Base-by-base conservation (phyloP, 139 green algal species). In the Chlorella sp. region DNA sequence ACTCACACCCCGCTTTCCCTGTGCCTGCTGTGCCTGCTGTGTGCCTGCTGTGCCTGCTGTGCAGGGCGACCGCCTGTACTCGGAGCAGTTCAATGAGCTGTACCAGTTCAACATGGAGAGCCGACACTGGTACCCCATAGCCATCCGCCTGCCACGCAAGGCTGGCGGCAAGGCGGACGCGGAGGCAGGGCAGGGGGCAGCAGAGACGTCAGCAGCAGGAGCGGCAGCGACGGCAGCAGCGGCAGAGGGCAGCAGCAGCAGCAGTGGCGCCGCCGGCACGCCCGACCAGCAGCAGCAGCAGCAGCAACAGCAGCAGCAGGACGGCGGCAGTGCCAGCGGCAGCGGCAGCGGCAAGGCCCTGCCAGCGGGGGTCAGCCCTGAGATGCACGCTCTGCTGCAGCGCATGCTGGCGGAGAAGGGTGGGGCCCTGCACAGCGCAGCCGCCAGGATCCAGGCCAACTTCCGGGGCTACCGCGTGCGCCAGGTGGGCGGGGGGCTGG, bases 401-500 rank as follows among this genome's bases (percentile, higher is more conserved):
- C 82, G 19, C 0, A 77, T 89, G 37, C 81, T 89, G 42, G 85
- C 91, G n/a, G 93, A 97, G 88, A 93, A 91, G 24, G 92, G 82
- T 80, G 93, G 91, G 34, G 82, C 91, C 0, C 66, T 96, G 48
- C 94, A 96, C 88, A 90, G 85, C 14, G 96, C 97, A 12, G 96
- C 95, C 1, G 94, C 94, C 21, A 90, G 91, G 39, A 99, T 99
- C 76, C 97, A 99, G 91, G 92, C 94, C 28, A 85, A 87, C n/a
- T 99, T 95, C 90, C 91, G 97, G 16, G 97, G 97, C 11, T 97
- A 98, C 86, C 92, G 95, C 39, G 96, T 98, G 34, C 95, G 97
- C 36, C 98, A 98, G 92, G 97, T 92, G 75, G 75, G 75, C 75
- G 30, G 73, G 11, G 24, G 73, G 32, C 30, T 32, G 73, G 64